Evolutionary conservation across 345 rosid genomes (phyloP).

Genomic region (Clarkia xantiana): DNA sequence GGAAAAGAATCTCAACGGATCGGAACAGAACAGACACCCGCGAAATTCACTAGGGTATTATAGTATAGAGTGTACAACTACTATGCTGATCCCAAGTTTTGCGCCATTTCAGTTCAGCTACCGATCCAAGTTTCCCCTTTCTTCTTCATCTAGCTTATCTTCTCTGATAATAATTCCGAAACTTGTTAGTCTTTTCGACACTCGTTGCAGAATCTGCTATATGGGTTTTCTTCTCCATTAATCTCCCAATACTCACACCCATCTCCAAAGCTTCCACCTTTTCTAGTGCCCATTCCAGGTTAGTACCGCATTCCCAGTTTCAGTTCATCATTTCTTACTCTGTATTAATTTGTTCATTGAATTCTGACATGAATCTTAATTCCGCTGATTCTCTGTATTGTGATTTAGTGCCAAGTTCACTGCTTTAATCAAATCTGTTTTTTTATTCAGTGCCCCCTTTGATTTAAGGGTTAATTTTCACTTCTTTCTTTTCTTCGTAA

Average conservation of each 20-base stretch:
- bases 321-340: no score
- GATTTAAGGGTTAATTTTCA: neutral
- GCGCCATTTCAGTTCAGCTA: neutral
- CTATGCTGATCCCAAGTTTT: neutral
- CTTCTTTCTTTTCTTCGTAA: neutral
- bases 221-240: no score
- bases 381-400: neutral
- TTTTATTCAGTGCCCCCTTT: neutral
- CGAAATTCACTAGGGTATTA: no score
- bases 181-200: neutral
- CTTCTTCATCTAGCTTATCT: neutral
- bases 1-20: no score
- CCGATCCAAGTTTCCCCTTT: neutral
- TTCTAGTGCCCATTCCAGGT: no score
- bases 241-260: no score
- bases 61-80: neutral
- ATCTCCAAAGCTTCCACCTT: no score
- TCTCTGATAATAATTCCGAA: conserved; percentile 5
- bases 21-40: no score
- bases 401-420: conserved; percentile 3
- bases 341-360: no score
- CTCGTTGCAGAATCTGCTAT: no score
- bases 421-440: neutral
- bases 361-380: no score
- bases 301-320: no score